Evolutionary conservation across 345 rosid species (phyloP).

Genomic region (Lepidium aucheri): DNA sequence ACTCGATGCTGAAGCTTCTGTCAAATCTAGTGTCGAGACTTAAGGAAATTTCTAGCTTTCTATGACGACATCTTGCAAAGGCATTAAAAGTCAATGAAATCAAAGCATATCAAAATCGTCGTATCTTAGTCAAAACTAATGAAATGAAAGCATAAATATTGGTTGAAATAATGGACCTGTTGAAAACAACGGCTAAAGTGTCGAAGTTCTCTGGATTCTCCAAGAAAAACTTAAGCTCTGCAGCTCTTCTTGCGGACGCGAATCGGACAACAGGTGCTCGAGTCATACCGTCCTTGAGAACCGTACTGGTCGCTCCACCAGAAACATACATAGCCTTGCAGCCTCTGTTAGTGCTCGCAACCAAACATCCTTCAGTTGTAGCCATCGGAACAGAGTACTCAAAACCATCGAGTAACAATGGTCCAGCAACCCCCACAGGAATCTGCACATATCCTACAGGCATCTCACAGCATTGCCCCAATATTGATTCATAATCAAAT

Average conservation of each 20-base stretch:
- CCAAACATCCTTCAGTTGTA: constrained; percentile 92
- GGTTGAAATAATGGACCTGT: constrained; percentile 36
- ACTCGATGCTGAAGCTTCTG: neutral
- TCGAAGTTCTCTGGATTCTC: constrained; percentile 64
- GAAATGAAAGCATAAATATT: neutral
- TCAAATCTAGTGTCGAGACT: neutral
- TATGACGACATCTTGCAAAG: neutral
- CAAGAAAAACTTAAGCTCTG: constrained; percentile 71
- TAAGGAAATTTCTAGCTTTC: neutral
- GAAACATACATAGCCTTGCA: constrained; percentile 72
- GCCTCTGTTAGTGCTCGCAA: constrained; percentile 90
- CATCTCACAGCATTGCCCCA: constrained; percentile 98
- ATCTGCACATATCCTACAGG: constrained; percentile 91
- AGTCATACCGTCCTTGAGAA: constrained; percentile 73
- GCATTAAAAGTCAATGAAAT: neutral
- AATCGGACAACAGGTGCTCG: constrained; percentile 82
- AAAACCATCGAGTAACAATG: constrained; percentile 67
- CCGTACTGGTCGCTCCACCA: constrained; percentile 60
- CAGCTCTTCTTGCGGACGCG: constrained; percentile 45
- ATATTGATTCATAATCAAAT: constrained; percentile 68
- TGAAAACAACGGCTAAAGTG: constrained; percentile 58
- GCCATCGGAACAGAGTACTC: constrained; percentile 93
- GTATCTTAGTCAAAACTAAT: neutral
- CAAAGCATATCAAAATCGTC: neutral
- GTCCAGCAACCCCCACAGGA: constrained; percentile 93